Evolutionary conservation across 2,329 filamentous ascomycete species (phyloP), one percentile per base, ranked within the genome.

Genomic region (Cladosporium cucumerinum): DNA sequence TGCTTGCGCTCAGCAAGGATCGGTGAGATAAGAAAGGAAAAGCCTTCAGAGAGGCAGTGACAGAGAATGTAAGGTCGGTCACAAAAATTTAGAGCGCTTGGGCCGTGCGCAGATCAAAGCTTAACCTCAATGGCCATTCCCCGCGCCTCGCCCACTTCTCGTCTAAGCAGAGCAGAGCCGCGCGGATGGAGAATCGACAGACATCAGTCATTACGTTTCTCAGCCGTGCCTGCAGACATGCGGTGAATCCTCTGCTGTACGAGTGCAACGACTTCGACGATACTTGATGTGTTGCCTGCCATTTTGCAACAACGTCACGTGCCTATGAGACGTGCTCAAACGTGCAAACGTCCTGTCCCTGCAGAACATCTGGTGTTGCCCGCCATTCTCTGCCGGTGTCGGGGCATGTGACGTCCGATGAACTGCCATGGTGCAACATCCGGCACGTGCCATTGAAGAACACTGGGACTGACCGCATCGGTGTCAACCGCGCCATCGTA

Each of bases 401-500:
- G 43, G 36, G 18, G 34, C 49, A 54, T 54, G 60, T 62, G 60
- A 62, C 48, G 60, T 61, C 60, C 23, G 32, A 28, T 23, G n/a
- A 25, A 26, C 5, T 32, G 60, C 34, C 36, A 26, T 46, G 18
- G 60, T 55, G 49, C 60, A 32, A 30, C 11, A 30, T 39, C 23
- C 55, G 60, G 60, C 60, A 62, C 60, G 60, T 62, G 60, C 60
- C 18, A 16, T 36, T 26, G 60, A 55, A 62, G 60, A 62, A 62
- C 60, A 55, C 39, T 46, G 49, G 60, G 55, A 23, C 32, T 23
- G 34, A 46, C 12, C 16, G 55, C 55, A 46, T 18, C 36, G 39
- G 39, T 46, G 39, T 46, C 39, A 46, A 46, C n/a, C 39, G 39
- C 23, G 32, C 55, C 55, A 57, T 26, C 54, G 54, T 26, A 57